Conservation (phyloP, 1,284 basidiomycete genomes). For the Sporisorium iseilematis-ciliati region DNA sequence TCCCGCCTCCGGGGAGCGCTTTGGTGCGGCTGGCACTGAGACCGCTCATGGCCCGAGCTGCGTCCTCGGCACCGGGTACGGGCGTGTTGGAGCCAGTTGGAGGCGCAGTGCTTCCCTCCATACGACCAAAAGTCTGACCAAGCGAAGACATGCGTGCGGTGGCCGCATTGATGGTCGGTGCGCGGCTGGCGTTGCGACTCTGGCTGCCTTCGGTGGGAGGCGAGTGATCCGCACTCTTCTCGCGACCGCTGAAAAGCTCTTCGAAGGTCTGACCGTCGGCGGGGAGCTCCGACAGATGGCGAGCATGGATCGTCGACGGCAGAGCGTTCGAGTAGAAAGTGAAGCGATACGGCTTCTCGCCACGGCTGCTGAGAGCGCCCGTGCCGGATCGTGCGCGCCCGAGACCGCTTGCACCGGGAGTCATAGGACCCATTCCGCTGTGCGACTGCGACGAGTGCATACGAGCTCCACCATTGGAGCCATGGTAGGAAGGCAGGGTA, state of each 20-base stretch:
- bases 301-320: slow-evolving; percentile 92
- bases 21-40: slow-evolving; percentile 39
- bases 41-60: slow-evolving; percentile 28
- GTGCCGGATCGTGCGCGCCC: slow-evolving; percentile 37
- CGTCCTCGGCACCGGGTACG: slow-evolving; percentile 25
- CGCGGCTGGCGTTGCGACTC: slow-evolving; percentile 49
- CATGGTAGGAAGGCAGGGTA: slow-evolving; percentile 68
- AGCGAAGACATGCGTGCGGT: slow-evolving; percentile 48
- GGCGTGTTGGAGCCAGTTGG: slow-evolving; percentile 62
- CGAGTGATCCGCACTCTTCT: slow-evolving; percentile 26
- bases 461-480: slow-evolving; percentile 52
- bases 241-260: slow-evolving; percentile 82
- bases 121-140: slow-evolving; percentile 38
- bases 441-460: slow-evolving; percentile 30
- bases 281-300: slow-evolving; percentile 91
- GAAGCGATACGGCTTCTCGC: slow-evolving; percentile 86
- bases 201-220: slow-evolving; percentile 46
- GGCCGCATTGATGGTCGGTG: slow-evolving; percentile 45
- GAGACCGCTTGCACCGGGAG: slow-evolving; percentile 14
- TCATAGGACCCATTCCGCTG: slow-evolving; percentile 17
- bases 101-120: slow-evolving; percentile 61
- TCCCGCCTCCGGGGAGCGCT: slow-evolving; percentile 60
- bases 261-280: slow-evolving; percentile 93
- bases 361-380: slow-evolving; percentile 46
- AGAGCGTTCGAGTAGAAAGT: slow-evolving; percentile 97